Evolutionary conservation across 345 rosid genomes (phyloP), one percentile per base, ranked within the genome.

Genomic region (Alliaria petiolata): DNA sequence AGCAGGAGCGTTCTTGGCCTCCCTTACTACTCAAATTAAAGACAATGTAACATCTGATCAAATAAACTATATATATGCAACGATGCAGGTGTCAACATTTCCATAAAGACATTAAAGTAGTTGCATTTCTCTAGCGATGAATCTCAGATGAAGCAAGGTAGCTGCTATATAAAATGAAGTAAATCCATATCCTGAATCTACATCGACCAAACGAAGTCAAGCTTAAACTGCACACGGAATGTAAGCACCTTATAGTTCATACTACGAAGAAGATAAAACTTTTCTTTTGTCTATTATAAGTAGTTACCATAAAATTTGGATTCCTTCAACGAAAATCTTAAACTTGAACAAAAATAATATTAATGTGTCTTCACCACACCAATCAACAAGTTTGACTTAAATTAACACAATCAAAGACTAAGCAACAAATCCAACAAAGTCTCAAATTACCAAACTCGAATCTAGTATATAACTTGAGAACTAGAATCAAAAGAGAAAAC

Each of bases 1-100:
- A 62, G n/a, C n/a, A n/a, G 77, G 54, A 47, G 79, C 95, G 67
- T 46, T 85, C 83, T 34, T 89, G 0, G 72, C 81, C 69, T 93
- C 97, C 69, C 85, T 88, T 86, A 81, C 97, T 91, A 16, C 13
- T 19, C 36, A 62, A 75, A 33, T 0, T 8, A 31, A 25, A 34
- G 3, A 34, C 38, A 69, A 20, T 8, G 19, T 39, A 56, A 54
- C 57, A 36, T n/a, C 8, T 4, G 10, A 67, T 62, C 36, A n/a
- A n/a, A n/a, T n/a, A n/a, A n/a, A n/a, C n/a, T n/a, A n/a, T n/a
- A n/a, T n/a, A n/a, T n/a, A n/a, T n/a, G n/a, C n/a, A n/a, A n/a
- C n/a, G n/a, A n/a, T n/a, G n/a, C n/a, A n/a, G n/a, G n/a, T n/a
- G n/a, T n/a, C n/a, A 17, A 53, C 28, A 15, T 62, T 9, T 60